phyloP scores from a whole-genome alignment of 2,329 filamentous ascomycete genomes.

The Ustulina deusta region DNA sequence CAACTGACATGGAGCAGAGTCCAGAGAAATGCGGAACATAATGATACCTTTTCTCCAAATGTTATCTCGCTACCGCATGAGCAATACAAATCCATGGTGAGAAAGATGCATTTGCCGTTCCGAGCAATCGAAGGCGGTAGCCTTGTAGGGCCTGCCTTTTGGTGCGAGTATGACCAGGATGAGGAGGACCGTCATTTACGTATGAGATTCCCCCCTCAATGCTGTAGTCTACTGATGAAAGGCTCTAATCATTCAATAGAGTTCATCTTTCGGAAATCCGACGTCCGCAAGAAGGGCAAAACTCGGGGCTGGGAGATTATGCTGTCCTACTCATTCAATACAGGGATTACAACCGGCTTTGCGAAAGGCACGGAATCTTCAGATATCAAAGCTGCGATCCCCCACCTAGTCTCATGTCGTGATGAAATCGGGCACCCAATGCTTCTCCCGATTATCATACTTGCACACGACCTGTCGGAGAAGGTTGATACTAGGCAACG shows the following conservation, averaged over 20 bases:
- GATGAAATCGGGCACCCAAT: slow-evolving; percentile 67
- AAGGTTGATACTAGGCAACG: slow-evolving; percentile 72
- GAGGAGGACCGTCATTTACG: slow-evolving; percentile 68
- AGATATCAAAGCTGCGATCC: slow-evolving; percentile 62
- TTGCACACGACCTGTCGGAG: slow-evolving; percentile 68
- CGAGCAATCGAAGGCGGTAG: slow-evolving; percentile 69
- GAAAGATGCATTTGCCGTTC: slow-evolving; percentile 64
- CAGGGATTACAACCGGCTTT: slow-evolving; percentile 69
- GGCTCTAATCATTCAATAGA: slow-evolving; percentile 54
- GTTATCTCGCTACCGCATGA: slow-evolving; percentile 65
- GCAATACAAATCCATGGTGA: slow-evolving; percentile 68
- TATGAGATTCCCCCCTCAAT: slow-evolving; percentile 51
- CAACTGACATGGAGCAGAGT: slow-evolving; percentile 55
- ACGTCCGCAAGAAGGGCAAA: slow-evolving; percentile 72
- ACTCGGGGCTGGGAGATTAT: slow-evolving; percentile 75
- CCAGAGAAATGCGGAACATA: slow-evolving; percentile 66
- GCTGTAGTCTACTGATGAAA: background rate
- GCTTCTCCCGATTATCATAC: slow-evolving; percentile 68
- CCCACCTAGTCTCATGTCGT: slow-evolving; percentile 63
- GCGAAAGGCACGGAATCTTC: slow-evolving; percentile 71
- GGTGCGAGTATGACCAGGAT: slow-evolving; percentile 68
- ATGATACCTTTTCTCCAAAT: slow-evolving; percentile 68
- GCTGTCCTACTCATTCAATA: slow-evolving; percentile 68
- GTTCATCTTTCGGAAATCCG: slow-evolving; percentile 74
- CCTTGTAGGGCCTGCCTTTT: slow-evolving; percentile 73